phyloP scores from a whole-genome alignment of 2,329 filamentous ascomycete species.

The Fusarium abutilonis region DNA sequence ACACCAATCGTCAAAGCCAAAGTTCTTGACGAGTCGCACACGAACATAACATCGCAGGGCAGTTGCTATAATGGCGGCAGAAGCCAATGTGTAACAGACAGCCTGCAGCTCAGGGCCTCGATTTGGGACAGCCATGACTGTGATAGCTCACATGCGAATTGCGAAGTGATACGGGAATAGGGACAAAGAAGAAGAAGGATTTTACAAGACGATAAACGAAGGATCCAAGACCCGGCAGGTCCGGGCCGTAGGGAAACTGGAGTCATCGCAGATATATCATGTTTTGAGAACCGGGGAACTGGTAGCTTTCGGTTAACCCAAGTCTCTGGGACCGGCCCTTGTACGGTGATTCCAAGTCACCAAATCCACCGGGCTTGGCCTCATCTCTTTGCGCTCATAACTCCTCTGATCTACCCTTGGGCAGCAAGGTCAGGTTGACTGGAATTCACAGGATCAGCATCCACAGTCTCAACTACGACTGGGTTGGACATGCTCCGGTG shows the following conservation, averaged over 20 bases:
- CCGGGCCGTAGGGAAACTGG: slow-evolving; percentile 26
- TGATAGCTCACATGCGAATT: neutral
- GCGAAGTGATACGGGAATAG: slow-evolving; percentile 3
- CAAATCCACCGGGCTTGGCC: slow-evolving; percentile 20
- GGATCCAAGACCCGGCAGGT: slow-evolving; percentile 25
- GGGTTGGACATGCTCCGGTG: slow-evolving; percentile 13
- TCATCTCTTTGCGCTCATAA: slow-evolving; percentile 1
- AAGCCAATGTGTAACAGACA: slow-evolving; percentile 47
- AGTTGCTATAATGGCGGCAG: slow-evolving; percentile 44
- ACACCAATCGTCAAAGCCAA: slow-evolving; percentile 53
- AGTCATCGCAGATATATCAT: slow-evolving; percentile 32
- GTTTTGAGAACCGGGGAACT: slow-evolving; percentile 7
- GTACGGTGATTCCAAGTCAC: slow-evolving; percentile 15
- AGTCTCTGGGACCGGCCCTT: slow-evolving; percentile 19
- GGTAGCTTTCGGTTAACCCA: slow-evolving; percentile 23
- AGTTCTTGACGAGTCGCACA: slow-evolving; percentile 49
- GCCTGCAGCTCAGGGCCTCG: slow-evolving; percentile 50
- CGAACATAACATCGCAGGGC: slow-evolving; percentile 51
- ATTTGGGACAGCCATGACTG: slow-evolving; percentile 44
- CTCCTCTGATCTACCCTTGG: slow-evolving; percentile 21
- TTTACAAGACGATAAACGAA: slow-evolving; percentile 15
- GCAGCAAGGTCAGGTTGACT: slow-evolving; percentile 8
- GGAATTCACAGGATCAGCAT: slow-evolving; percentile 14
- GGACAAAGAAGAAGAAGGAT: slow-evolving; percentile 7
- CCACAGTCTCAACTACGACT: slow-evolving; percentile 1